Base-by-base conservation (phyloP, 2,329 filamentous ascomycete genomes). In the Phialophora tarda region DNA sequence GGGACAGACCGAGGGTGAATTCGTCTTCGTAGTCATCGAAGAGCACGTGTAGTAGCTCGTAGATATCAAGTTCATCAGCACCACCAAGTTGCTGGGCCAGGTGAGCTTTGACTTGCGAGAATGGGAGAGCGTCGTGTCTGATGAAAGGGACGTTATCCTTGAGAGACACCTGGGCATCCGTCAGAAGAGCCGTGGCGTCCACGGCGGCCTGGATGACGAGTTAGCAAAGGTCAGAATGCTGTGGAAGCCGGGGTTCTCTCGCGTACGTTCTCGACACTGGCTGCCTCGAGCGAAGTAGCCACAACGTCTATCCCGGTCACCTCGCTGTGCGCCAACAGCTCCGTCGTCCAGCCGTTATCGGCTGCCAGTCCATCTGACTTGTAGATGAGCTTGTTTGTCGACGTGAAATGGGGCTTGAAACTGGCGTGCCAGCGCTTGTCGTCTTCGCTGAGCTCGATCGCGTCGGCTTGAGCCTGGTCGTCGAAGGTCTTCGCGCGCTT, bases 41-140 rank as follows among this genome's bases (percentile, higher is more conserved):
- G 3, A 99, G 84, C 44, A 97, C 89, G 64, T 91, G 91, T 0
- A 92, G 89, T 41, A 99, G 83, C 67, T 92, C 86, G 95, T 96
- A 99, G 0, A 95, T 88, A 26, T 78, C 70, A n/a, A 74, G 73
- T 69, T 82, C 79, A 30, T 79, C 75, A 28, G 73, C 30, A 28
- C 47, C 30, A n/a, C 26, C 21, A 14, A 38, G n/a, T 24, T 64
- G 54, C 28, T 66, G 58, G 10, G 62, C 69, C 30, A 76, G 66
- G 64, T 71, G 44, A 30, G 74, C 70, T 65, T 77, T 62, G 69
- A 70, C 51, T 73, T 68, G 55, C 77, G 79, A 56, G 73, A 72
- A 47, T 59, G 79, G 73, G 34, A 75, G 69, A 26, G 56, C 47
- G 8, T 53, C 50, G 56, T 73, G 71, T 32, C 63, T 61, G 44